Evolutionary conservation across 164 flowering plant species (phyloP).

Genomic region (Platanus orientalis): DNA sequence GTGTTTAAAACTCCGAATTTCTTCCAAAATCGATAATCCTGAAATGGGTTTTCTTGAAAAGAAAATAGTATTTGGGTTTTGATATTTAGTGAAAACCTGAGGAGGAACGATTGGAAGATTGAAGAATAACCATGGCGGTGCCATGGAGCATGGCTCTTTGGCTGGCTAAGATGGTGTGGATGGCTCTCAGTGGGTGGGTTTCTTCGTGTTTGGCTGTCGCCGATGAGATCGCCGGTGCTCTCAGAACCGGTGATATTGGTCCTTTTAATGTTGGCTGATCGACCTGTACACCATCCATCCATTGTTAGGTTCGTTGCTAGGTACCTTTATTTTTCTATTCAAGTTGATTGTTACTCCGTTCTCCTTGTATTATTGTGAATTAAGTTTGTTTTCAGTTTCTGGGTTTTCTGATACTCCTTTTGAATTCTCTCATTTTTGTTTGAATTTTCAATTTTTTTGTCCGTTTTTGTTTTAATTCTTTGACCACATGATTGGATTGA

Average conservation of each 20-base stretch:
- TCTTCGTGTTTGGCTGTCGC: slow-evolving; percentile 68
- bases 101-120: background rate
- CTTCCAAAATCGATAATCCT: background rate
- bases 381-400: no score
- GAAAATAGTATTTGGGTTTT: background rate
- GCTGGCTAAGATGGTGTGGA: slow-evolving; percentile 63
- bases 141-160: slow-evolving; percentile 53
- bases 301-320: slow-evolving; percentile 5
- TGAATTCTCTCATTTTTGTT: no score
- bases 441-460: no score
- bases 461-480: no score
- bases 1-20: no score
- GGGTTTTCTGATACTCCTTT: no score
- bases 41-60: background rate
- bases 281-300: background rate
- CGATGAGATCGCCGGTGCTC: slow-evolving; percentile 64
- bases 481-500: no score
- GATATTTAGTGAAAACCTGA: background rate
- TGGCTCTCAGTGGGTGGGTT: slow-evolving; percentile 64
- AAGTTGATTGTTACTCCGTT: no score
- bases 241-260: slow-evolving; percentile 73
- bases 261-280: slow-evolving; percentile 70
- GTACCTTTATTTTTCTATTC: no score
- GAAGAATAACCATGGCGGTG: slow-evolving; percentile 48
- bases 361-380: no score